Base-by-base conservation (phyloP, 2,329 filamentous ascomycete species). In the Diaporthe humulicola region DNA sequence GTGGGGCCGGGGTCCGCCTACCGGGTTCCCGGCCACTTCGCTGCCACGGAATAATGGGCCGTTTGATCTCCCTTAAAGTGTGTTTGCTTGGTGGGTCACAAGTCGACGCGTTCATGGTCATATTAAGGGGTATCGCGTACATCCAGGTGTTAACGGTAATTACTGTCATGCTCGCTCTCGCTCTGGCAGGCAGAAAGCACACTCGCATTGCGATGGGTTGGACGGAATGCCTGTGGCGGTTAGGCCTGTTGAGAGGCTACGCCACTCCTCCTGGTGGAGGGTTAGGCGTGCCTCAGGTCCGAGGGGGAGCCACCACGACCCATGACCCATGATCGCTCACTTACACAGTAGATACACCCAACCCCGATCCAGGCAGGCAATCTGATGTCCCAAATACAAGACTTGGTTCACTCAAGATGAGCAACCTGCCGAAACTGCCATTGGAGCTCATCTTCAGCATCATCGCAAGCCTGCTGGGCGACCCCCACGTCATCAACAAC, bases 401-500 rank as follows among this genome's bases (percentile, higher is more conserved):
- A n/a, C 6, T 8, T 66, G 45, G 15, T 30, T 14, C 45, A 67
- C 8, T 3, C 5, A 61, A 38, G n/a, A 74, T 74, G 73, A 48
- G 33, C 19, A n/a, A 45, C 9, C 15, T 70, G 30, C 40, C 70
- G n/a, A 25, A 4, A 17, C 19, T 75, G 25, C 73, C 73, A 25
- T 33, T 75, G 14, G 73, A 75, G 48, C 66, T 75, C 48, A 70
- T 75, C n/a, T 66, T 74, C 64, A 69, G 25, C 48, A 57, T 74
- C 66, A 60, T 75, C 33, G 48, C 56, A 48, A 71, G 58, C 48
- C 38, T 74, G 57, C 25, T 75, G 38, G 70, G 67, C 1, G 45
- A 66, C 12, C 66, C 71, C 19, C 45, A 38, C 14, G 42, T n/a
- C 66, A 56, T 86, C 61, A 76, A 88, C 3, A 81, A 82, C 15